These are phyloP conservation scores for Epichloe scottii DNA, from an alignment of 2,329 filamentous ascomycete species.

Conservation along the genomic window DNA sequence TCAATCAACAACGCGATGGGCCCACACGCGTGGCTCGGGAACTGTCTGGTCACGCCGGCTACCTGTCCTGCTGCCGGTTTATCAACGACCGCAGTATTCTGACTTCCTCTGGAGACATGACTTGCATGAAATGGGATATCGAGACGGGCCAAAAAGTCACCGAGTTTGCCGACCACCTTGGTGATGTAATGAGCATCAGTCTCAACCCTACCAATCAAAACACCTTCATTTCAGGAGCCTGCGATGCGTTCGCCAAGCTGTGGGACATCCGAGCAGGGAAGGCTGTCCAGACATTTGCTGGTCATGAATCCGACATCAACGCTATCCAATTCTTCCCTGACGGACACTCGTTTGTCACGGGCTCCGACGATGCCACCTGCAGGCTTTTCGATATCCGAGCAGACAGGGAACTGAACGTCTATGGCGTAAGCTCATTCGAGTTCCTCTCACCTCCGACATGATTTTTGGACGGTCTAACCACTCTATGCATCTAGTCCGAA, in stretches of 20 bases:
- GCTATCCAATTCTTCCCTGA: constrained; percentile 99
- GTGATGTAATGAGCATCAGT: constrained; percentile 99
- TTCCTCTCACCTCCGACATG: background rate
- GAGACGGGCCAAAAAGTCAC: constrained; percentile 95
- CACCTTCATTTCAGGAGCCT: constrained; percentile 98
- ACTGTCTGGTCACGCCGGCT: constrained; percentile 91
- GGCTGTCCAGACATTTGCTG: constrained; percentile 96
- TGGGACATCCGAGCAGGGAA: constrained; percentile 99
- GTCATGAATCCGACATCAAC: constrained; percentile 98
- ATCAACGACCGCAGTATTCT: constrained; percentile 97
- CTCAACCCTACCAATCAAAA: constrained; percentile 99
- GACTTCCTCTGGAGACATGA: constrained; percentile 98
- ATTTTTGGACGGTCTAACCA: constrained; percentile 9
- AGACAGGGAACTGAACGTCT: constrained; percentile 64
- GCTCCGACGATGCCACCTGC: constrained; percentile 95
- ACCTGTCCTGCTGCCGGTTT: constrained; percentile 96
- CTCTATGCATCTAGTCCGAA: constrained; percentile 54
- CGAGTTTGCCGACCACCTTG: constrained; percentile 95
- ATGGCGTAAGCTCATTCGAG: constrained; percentile 41
- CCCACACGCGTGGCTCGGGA: constrained; percentile 92
- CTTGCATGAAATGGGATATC: constrained; percentile 99
- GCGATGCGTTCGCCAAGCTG: constrained; percentile 94
- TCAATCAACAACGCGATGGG: constrained; percentile 88
- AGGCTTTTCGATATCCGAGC: constrained; percentile 95
- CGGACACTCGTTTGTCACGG: constrained; percentile 94